Evolutionary conservation across 768 basidiomycete genomes (phyloP), one percentile per base, ranked within the genome.

Genomic region (Trametes elegans): DNA sequence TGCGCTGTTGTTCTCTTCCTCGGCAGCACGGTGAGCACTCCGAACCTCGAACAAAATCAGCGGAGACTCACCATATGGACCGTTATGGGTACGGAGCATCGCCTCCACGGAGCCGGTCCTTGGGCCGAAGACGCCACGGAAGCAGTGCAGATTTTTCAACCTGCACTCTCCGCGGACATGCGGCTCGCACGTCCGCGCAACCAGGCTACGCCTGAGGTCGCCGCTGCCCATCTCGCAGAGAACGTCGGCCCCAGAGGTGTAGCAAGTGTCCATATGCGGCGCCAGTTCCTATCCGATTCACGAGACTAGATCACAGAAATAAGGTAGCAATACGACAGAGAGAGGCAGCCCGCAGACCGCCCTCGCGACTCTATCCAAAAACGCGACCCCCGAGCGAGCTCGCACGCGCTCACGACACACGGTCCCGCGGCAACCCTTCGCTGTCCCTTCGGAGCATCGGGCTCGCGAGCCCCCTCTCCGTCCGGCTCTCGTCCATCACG

Each of bases 391-490:
- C 24, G 29, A 23, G 34, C 28, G 18, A 55, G 43, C 45, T 35
- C 14, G 32, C 9, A 9, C 4, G 24, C 21, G 5, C 13, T 48
- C 46, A 60, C 31, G 59, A 61, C 21, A 31, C 52, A 18, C 64
- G 40, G 46, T 66, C 65, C 27, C 67, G 56, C 16, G 29, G 49
- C 27, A 58, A 56, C 18, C 64, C 64, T 45, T 70, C 67, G 53
- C 68, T 67, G 44, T 70, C 72, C 47, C 73, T 69, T 55, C 85
- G 75, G 71, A 87, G 67, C 59, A 82, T 75, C 6, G 87, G 87
- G 64, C 84, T 88, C 43, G 77, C 73, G 34, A 88, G 58, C 34
- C 87, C 85, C n/a, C 84, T 71, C 67, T 84, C 87, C 19, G 73
- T 73, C 62, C 85, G 71, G 62, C 79, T 83, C 62, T 77, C 79